Conservation (phyloP, 768 basidiomycete species). For the Dioszegia aurantiaca region DNA sequence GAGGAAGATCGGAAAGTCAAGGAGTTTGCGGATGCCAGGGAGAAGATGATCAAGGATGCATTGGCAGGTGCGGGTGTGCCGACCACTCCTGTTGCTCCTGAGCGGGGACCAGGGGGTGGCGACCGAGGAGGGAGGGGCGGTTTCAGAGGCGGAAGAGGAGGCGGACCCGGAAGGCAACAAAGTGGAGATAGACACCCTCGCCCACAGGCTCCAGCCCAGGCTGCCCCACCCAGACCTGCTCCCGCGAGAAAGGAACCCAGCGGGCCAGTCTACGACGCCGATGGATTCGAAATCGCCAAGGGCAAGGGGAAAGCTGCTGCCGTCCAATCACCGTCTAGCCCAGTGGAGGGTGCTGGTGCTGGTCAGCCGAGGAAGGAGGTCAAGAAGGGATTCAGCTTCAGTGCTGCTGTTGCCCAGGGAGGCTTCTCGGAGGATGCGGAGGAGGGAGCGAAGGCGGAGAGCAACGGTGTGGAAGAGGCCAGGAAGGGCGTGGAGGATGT, state of each 20-base stretch:
- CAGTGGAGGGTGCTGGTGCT: no score
- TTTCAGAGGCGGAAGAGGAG: neutral
- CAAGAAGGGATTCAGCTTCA: conserved; percentile 74
- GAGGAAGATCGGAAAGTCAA: conserved; percentile 33
- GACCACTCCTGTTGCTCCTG: neutral
- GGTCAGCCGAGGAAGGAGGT: conserved; percentile 51
- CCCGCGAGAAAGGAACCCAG: conserved; percentile 2
- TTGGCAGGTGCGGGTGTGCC: conserved; percentile 28
- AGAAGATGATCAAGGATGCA: conserved; percentile 63
- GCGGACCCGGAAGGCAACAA: neutral
- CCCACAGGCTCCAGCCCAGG: neutral
- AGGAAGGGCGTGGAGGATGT: conserved; percentile 26
- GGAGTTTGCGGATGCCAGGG: conserved; percentile 38
- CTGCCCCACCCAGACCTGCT: neutral
- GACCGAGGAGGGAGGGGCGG: conserved; percentile 1
- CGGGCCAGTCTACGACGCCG: conserved; percentile 12
- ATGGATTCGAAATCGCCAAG: conserved; percentile 36
- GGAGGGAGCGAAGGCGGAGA: conserved; percentile 15
- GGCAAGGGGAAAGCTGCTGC: conserved; percentile 1
- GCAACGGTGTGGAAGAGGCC: conserved; percentile 25
- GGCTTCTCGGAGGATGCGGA: conserved; percentile 24
- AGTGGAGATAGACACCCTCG: conserved; percentile 6
- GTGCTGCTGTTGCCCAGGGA: conserved; percentile 54
- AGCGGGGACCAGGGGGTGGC: neutral
- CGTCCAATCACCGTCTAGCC: neutral